Evolutionary conservation across 768 basidiomycete species (phyloP).

Genomic region (Rhizopogon salebrosus): DNA sequence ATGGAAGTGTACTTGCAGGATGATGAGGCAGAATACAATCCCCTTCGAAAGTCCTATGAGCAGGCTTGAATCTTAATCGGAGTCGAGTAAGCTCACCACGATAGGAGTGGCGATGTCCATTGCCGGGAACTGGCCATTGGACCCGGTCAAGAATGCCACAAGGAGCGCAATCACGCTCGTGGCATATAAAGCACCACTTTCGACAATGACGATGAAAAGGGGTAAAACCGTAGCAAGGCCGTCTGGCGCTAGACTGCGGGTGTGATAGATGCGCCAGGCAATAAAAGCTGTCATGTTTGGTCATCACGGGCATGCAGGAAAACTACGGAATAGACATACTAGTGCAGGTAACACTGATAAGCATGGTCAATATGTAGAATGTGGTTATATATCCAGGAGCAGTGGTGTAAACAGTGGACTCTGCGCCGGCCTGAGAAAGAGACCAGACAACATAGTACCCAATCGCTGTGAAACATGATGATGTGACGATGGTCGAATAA

Average conservation of each 20-base stretch:
- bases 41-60: neutral
- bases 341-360: too few species aligned
- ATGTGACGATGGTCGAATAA: too few species aligned
- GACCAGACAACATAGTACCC: too few species aligned
- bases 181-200: constrained; percentile 5
- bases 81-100: too few species aligned
- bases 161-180: neutral
- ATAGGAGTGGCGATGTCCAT: too few species aligned
- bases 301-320: neutral
- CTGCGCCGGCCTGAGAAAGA: too few species aligned
- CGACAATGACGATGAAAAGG: constrained; percentile 2
- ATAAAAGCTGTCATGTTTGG: neutral
- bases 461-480: too few species aligned
- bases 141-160: neutral
- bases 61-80: neutral
- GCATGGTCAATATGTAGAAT: too few species aligned
- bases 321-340: neutral
- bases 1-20: constrained; percentile 6
- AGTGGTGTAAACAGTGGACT: too few species aligned
- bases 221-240: neutral
- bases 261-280: constrained; percentile 4
- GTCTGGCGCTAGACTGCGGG: neutral
- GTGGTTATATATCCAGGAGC: too few species aligned
- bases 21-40: constrained; percentile 3
- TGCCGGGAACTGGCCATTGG: neutral